phyloP scores from a whole-genome alignment of 2,329 filamentous ascomycete genomes.

The Diaporthe aspalathi region DNA sequence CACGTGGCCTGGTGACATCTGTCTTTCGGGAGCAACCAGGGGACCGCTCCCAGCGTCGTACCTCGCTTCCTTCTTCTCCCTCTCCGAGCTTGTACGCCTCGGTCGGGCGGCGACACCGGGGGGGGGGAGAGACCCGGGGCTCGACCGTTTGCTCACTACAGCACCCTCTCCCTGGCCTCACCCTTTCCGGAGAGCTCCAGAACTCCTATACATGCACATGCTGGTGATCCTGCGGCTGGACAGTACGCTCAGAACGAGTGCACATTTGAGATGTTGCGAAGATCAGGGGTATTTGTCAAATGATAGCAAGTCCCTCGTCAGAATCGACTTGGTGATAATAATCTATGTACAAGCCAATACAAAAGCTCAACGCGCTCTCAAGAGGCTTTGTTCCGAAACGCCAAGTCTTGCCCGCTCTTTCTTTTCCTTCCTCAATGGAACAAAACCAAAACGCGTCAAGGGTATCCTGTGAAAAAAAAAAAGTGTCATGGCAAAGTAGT shows the following conservation, averaged over 20 bases:
- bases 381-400: constrained; percentile 34
- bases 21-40: neutral
- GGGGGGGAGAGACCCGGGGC: too few species aligned
- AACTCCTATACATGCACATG: neutral
- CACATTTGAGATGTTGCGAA: neutral
- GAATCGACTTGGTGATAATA: constrained; percentile 13
- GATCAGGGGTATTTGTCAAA: constrained; percentile 26
- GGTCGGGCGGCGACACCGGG: neutral
- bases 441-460: constrained; percentile 39
- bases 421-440: constrained; percentile 32
- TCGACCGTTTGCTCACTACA: neutral
- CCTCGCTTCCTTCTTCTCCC: neutral
- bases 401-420: constrained; percentile 11
- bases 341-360: constrained; percentile 33
- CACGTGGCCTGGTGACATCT: constrained; percentile 1
- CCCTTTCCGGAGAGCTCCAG: neutral
- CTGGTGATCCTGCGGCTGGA: neutral
- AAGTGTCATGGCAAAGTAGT: constrained; percentile 30
- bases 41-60: neutral
- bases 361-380: constrained; percentile 33
- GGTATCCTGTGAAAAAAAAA: constrained; percentile 38
- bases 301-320: constrained; percentile 17
- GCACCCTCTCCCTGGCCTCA: too few species aligned
- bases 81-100: neutral
- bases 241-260: too few species aligned